Evolutionary conservation across 805 yeast genomes (phyloP), one percentile per base, ranked within the genome.

Genomic region (Metschnikowia orientalis): DNA sequence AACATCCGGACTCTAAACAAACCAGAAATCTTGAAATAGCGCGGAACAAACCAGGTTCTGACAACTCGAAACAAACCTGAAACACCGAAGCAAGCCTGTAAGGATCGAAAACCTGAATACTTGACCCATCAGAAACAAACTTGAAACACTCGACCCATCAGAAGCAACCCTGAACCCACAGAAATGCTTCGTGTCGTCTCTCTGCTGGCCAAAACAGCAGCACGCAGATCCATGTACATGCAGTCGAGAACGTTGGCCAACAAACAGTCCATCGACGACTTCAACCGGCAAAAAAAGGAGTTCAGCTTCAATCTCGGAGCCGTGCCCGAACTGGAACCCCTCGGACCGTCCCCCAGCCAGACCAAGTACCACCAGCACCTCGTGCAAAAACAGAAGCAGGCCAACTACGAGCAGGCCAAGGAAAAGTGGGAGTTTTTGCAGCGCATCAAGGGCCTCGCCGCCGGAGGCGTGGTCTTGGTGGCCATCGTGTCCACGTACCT

Each of bases 401-500:
- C 33, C 16, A 45, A 52, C 12, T 63, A 58, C 25, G 54, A 53
- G 27, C 56, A 47, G 26, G 43, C 54, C 15, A 36, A 53, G 15
- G 44, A 49, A 37, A 41, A 60, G 15, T 59, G 55, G 39, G 77
- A 73, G 45, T 42, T 58, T 32, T 54, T 53, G 23, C 72, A 71
- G 46, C 58, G 70, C 32, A 38, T 69, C 31, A 69, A 70, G 41
- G 77, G 74, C 0, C 46, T 66, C 3, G 57, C 59, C 1, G 45
- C 61, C 10, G 81, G 82, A 3, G 16, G 65, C 0, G 37, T 54
- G 5, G 53, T 64, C 1, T 43, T 77, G 4, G 55, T 57, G 9
- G 66, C 62, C 4, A 47, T 69, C 1, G 30, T 69, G 7, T 62
- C 68, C 12, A 60, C 54, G 1, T 72, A 66, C 44, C 71, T 71